Percentiles rank a stretch among this genome's conserved stretches.
phyloP scores from a whole-genome alignment of 140 eudicot genomes.

The Stevia rebaudiana region DNA sequence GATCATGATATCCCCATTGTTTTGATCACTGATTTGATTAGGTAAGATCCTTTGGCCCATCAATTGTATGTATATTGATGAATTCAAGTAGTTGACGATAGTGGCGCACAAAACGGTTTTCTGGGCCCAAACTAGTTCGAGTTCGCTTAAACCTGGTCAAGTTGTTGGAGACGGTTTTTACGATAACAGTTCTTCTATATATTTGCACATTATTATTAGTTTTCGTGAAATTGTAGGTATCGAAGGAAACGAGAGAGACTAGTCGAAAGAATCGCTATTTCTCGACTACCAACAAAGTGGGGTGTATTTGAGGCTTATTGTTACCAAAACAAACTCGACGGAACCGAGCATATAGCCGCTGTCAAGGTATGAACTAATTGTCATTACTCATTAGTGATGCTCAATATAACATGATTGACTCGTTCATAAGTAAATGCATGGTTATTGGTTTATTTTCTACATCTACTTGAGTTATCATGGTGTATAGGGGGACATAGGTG shows the following conservation, averaged over 20 bases:
- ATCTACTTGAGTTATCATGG: neutral
- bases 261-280: constrained; percentile 59
- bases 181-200: neutral
- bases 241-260: constrained; percentile 77
- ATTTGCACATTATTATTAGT: neutral
- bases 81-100: neutral
- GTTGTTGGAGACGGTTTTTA: neutral
- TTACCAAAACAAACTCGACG: constrained; percentile 68
- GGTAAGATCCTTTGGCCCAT: constrained; percentile 29
- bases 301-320: constrained; percentile 66
- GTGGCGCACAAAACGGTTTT: too few relatives aligned
- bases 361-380: constrained; percentile 47
- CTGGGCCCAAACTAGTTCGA: too few relatives aligned
- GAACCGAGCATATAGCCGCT: constrained; percentile 71
- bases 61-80: neutral
- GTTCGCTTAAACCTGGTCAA: too few relatives aligned
- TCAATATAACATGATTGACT: neutral
- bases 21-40: constrained; percentile 72
- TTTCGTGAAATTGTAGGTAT: constrained; percentile 41
- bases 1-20: constrained; percentile 64
- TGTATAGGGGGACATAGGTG: constrained; percentile 71
- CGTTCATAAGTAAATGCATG: neutral
- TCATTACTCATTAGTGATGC: too few relatives aligned
- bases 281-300: constrained; percentile 74
- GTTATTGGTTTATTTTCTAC: neutral